These are phyloP conservation scores for Coemansia sp. DNA, from an alignment of 192 early-diverging fungal species.

Conservation along the genomic window DNA sequence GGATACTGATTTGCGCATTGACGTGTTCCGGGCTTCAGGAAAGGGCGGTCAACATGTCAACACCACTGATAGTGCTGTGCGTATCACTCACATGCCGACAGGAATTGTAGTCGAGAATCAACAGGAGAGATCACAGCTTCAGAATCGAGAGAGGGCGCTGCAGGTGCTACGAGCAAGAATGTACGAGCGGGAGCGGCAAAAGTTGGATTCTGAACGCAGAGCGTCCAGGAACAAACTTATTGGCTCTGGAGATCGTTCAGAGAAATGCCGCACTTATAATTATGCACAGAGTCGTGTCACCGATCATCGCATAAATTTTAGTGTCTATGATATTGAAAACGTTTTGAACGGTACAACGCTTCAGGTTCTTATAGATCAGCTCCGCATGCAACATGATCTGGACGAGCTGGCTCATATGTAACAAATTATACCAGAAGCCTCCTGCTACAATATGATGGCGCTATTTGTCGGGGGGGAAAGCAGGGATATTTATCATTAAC, in stretches of 20 bases:
- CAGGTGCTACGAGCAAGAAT: constrained; percentile 77
- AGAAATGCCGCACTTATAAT: constrained; percentile 84
- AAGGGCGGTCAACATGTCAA: constrained; percentile 96
- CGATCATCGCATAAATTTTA: constrained; percentile 78
- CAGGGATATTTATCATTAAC: constrained; percentile 8
- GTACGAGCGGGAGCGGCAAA: constrained; percentile 66
- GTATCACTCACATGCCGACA: constrained; percentile 90
- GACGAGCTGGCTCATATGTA: constrained; percentile 47
- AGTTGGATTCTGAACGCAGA: constrained; percentile 57
- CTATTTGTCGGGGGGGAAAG: constrained; percentile 1
- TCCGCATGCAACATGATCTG: constrained; percentile 54
- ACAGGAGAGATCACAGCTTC: constrained; percentile 89
- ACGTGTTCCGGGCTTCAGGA: constrained; percentile 73
- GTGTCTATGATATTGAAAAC: constrained; percentile 65
- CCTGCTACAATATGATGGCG: background rate
- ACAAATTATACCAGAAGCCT: background rate
- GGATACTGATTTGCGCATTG: constrained; percentile 67
- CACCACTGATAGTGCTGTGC: constrained; percentile 91
- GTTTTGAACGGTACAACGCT: constrained; percentile 59
- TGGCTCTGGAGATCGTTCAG: constrained; percentile 71
- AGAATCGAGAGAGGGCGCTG: constrained; percentile 88
- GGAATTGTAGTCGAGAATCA: constrained; percentile 86
- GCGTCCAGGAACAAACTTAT: constrained; percentile 64
- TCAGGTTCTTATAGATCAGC: constrained; percentile 49
- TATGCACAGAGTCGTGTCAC: constrained; percentile 78